Base-by-base conservation (phyloP, 352 stramenopile genomes). In the Discostella stelligera region DNA sequence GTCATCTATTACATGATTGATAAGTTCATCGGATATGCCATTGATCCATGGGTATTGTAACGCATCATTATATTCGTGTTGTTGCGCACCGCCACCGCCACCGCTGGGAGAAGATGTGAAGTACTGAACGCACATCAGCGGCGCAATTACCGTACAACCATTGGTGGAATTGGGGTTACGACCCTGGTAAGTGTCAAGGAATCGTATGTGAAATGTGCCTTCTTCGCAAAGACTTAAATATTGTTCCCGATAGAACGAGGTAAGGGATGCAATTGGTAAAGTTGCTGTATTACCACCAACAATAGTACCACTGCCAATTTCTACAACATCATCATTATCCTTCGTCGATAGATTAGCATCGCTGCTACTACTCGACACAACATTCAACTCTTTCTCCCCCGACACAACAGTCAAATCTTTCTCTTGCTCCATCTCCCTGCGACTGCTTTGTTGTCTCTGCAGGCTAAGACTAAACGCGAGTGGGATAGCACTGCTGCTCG, bases 131-230 rank as follows among this genome's bases (percentile, higher is more conserved):
- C 81, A 90, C 3, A 88, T 73, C 4, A 93, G 54, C 3, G 87
- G 89, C 10, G 89, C 87, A 79, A 94, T 93, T 10, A 94, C 79
- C 1, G 89, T 92, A 71, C 89, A 94, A 13, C 89, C 89, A 75
- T 94, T 94, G 30, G 75, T 92, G 14, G 69, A 85, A 25, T 55
- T 75, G 11, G 58, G 71, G 46, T 80, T 66, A 18, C 79, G 44
- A 30, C 86, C 86, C 69, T 92, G 86, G 69, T 87, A 89, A 0
- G 86, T 92, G n/a, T 87, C 66, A 0, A 88, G 48, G 49, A 80
- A 83, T 25, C 65, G 63, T 37, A 89, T 66, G 6, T 67, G 52
- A 48, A 90, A 53, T 65, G 59, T 53, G 27, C 70, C 44, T 21
- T 65, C 67, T 6, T 69, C 73, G 41, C 52, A 16, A 1, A 88